These are phyloP conservation scores for Lactarius psammicola DNA, from an alignment of 768 basidiomycete species.

Conservation along the genomic window DNA sequence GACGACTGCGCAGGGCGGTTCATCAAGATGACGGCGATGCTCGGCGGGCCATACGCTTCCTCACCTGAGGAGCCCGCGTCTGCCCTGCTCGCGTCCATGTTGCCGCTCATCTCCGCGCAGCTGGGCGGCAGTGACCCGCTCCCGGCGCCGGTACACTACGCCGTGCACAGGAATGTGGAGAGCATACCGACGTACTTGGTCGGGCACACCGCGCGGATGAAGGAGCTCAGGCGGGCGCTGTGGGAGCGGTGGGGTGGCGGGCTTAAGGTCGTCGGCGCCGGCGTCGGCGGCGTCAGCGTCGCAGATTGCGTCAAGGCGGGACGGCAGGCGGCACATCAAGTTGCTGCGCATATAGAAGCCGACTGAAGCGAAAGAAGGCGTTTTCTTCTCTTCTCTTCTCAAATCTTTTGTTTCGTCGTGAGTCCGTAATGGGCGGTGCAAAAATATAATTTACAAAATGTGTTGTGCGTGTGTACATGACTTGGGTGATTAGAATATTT, in stretches of 20 bases:
- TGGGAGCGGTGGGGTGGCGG: constrained; percentile 38
- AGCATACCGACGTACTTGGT: constrained; percentile 80
- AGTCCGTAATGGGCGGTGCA: too few relatives aligned
- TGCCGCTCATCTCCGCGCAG: constrained; percentile 28
- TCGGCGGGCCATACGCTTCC: constrained; percentile 70
- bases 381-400: not conserved
- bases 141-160: constrained; percentile 56
- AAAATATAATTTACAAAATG: not conserved
- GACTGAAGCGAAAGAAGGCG: not conserved
- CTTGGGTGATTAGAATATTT: not conserved
- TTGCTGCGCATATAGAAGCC: constrained; percentile 12
- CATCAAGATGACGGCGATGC: constrained; percentile 87
- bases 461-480: not conserved
- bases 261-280: constrained; percentile 76
- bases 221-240: constrained; percentile 50
- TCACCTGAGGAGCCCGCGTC: constrained; percentile 33
- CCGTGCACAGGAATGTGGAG: constrained; percentile 50
- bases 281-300: constrained; percentile 83
- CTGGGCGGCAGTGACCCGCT: constrained; percentile 21
- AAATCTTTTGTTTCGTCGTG: not conserved
- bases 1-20: constrained; percentile 39
- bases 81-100: constrained; percentile 30
- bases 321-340: constrained; percentile 42
- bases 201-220: constrained; percentile 71
- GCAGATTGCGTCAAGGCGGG: constrained; percentile 83